phyloP scores from a whole-genome alignment of 352 stramenopile genomes.

The Phytophthora palmivora region DNA sequence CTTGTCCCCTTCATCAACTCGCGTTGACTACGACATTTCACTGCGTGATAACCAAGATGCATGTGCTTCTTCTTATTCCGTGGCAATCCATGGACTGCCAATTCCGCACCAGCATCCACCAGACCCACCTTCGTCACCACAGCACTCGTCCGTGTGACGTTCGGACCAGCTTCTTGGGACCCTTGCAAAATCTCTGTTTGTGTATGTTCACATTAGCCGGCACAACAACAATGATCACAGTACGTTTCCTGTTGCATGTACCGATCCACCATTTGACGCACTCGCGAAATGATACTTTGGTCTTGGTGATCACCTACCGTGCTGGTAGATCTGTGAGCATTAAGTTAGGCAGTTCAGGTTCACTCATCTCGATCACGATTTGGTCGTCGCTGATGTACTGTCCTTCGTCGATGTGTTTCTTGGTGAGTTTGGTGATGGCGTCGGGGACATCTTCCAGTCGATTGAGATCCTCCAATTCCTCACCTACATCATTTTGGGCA shows the following conservation, averaged over 20 bases:
- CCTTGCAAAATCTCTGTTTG: slow-evolving; percentile 86
- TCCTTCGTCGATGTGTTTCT: slow-evolving; percentile 72
- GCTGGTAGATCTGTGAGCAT: slow-evolving; percentile 84
- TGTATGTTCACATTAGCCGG: slow-evolving; percentile 88
- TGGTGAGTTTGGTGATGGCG: slow-evolving; percentile 37
- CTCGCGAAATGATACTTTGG: slow-evolving; percentile 65
- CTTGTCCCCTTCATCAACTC: slow-evolving; percentile 62
- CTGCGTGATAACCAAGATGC: slow-evolving; percentile 82
- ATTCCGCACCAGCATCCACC: slow-evolving; percentile 83
- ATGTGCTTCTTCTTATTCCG: slow-evolving; percentile 77
- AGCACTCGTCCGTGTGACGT: slow-evolving; percentile 80
- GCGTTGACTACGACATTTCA: slow-evolving; percentile 84
- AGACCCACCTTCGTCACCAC: slow-evolving; percentile 92
- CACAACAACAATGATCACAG: slow-evolving; percentile 86
- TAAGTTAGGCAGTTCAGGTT: slow-evolving; percentile 71
- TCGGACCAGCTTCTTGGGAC: slow-evolving; percentile 68
- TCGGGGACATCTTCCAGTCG: slow-evolving; percentile 32
- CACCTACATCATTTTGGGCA: neutral
- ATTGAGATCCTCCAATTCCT: slow-evolving; percentile 23
- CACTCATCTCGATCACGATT: slow-evolving; percentile 77
- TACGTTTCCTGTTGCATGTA: slow-evolving; percentile 81
- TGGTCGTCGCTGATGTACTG: slow-evolving; percentile 80
- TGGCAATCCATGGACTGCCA: slow-evolving; percentile 72
- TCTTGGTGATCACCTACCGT: slow-evolving; percentile 75
- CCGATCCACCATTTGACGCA: slow-evolving; percentile 73